These are phyloP conservation scores for Austroboletus eburneus DNA, from an alignment of 768 basidiomycete genomes.

Conservation along the genomic window DNA sequence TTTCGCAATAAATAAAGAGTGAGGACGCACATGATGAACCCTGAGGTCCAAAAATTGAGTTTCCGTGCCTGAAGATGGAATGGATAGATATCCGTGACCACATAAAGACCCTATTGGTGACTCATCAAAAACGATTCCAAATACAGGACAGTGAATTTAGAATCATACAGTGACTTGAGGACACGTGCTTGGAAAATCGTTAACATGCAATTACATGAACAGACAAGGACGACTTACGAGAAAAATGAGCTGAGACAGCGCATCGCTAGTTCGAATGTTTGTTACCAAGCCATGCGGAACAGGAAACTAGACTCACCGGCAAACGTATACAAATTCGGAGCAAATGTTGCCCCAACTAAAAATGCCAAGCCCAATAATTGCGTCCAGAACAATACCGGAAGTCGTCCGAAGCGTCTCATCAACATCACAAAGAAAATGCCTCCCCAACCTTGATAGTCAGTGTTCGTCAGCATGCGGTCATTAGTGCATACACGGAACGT, in stretches of 20 bases:
- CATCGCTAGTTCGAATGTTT: slow-evolving; percentile 19
- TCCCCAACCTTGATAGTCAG: slow-evolving; percentile 22
- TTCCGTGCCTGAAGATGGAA: slow-evolving; percentile 52
- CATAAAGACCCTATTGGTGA: slow-evolving; percentile 36
- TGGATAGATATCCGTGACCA: slow-evolving; percentile 49
- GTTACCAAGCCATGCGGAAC: background rate
- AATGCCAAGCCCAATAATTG: slow-evolving; percentile 43
- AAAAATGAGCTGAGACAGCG: slow-evolving; percentile 32
- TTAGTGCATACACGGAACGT: background rate
- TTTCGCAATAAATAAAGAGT: slow-evolving; percentile 11
- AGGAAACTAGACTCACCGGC: slow-evolving; percentile 30
- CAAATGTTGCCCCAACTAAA: slow-evolving; percentile 48
- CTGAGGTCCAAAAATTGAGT: slow-evolving; percentile 51
- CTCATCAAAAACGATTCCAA: background rate
- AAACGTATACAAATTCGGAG: slow-evolving; percentile 45
- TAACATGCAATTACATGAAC: background rate
- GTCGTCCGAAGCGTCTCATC: slow-evolving; percentile 27
- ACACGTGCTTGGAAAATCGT: slow-evolving; percentile 35
- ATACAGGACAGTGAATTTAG: background rate
- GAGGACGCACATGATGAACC: slow-evolving; percentile 51
- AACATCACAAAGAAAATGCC: slow-evolving; percentile 29
- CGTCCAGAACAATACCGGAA: slow-evolving; percentile 31
- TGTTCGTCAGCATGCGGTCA: slow-evolving; percentile 3
- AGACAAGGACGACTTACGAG: slow-evolving; percentile 16
- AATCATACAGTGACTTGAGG: slow-evolving; percentile 45